phyloP scores from a whole-genome alignment of 331 rosid species.

The Quercus tomentella region DNA sequence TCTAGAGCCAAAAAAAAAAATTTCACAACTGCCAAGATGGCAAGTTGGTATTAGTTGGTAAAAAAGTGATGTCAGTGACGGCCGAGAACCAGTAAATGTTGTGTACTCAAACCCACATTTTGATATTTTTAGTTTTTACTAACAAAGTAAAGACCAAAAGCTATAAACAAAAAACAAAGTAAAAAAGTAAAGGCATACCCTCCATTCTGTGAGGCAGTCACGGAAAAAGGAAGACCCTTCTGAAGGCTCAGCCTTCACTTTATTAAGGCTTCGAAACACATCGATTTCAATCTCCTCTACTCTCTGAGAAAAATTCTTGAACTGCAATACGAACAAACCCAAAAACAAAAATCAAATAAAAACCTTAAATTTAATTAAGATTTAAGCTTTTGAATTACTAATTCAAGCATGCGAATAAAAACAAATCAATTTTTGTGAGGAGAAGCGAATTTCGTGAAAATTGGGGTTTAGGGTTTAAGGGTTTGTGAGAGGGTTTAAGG shows the following conservation, averaged over 20 bases:
- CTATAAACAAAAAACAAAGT: no score
- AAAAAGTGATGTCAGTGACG: no score
- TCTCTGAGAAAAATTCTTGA: slow-evolving; percentile 62
- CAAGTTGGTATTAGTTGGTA: no score
- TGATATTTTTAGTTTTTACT: no score
- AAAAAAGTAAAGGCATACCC: slow-evolving; percentile 43
- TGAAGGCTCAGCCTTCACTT: slow-evolving; percentile 63
- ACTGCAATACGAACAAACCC: slow-evolving; percentile 37
- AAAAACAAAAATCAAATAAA: background rate
- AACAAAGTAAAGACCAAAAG: no score
- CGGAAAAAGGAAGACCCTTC: slow-evolving; percentile 81
- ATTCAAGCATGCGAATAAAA: background rate
- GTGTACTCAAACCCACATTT: no score
- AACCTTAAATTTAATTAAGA: background rate
- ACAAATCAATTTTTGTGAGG: background rate
- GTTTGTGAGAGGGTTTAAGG: background rate
- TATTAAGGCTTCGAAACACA: slow-evolving; percentile 64
- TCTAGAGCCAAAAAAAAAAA: no score
- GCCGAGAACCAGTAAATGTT: no score
- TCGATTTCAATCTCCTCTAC: slow-evolving; percentile 65
- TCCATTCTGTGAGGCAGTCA: slow-evolving; percentile 86
- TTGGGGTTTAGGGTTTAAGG: background rate
- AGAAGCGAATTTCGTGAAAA: background rate
- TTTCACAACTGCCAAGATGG: no score
- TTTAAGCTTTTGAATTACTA: no score